Evolutionary conservation across 1,139 yeast genomes (phyloP).

Genomic region (Candida albicans): DNA sequence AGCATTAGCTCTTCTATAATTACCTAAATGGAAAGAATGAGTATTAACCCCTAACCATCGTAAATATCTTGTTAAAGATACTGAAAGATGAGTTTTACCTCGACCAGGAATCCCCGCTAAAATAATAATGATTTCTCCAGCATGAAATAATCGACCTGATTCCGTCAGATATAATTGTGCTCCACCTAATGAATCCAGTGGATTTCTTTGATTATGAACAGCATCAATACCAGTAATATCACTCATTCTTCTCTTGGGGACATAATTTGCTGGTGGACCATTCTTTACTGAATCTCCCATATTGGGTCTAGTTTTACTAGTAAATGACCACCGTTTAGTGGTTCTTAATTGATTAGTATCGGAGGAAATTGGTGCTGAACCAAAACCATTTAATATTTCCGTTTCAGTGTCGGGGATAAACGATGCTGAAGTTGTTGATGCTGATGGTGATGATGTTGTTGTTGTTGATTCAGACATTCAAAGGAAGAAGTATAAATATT

Average conservation of each 20-base stretch:
- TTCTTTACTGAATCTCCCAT: constrained; percentile 35
- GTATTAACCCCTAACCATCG: constrained; percentile 96
- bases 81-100: constrained; percentile 92
- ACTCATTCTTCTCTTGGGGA: constrained; percentile 32
- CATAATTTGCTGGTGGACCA: constrained; percentile 16
- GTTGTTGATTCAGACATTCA: no score
- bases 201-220: constrained; percentile 54
- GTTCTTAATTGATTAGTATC: constrained; percentile 34
- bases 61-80: constrained; percentile 83
- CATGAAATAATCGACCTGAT: constrained; percentile 87
- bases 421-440: no score
- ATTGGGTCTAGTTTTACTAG: constrained; percentile 37
- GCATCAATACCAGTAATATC: constrained; percentile 51
- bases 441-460: no score
- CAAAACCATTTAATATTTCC: constrained; percentile 42
- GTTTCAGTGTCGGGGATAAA: constrained; percentile 30
- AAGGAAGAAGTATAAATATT: no score
- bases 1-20: constrained; percentile 71
- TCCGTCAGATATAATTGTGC: constrained; percentile 92
- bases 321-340: constrained; percentile 47
- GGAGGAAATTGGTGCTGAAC: constrained; percentile 27
- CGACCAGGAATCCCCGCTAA: constrained; percentile 95
- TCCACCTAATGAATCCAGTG: constrained; percentile 56
- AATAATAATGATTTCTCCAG: constrained; percentile 88
- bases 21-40: constrained; percentile 89